Base-by-base conservation (phyloP, 202 grass and related monocot species). In the Carex sylvatica region DNA sequence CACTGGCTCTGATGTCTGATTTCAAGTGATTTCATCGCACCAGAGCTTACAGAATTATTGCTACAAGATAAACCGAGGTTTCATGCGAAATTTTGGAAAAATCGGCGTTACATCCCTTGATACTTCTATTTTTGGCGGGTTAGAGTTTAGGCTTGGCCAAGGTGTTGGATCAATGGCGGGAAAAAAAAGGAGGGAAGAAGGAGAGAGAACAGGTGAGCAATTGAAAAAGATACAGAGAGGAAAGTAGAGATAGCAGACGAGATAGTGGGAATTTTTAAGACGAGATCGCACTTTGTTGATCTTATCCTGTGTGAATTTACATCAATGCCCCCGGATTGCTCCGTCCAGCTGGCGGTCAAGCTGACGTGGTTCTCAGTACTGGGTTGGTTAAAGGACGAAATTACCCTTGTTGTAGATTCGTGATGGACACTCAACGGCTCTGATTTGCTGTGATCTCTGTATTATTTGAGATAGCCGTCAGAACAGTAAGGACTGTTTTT, bases 131-230 rank as follows among this genome's bases (percentile, higher is more conserved):
- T 63, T 63, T 70, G 58, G 83, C 46, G 63, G 28, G 74, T 18
- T 46, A 70, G 79, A 74, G 78, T 83, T 84, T 89, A 79, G 51
- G 14, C n/a, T 87, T 77, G 71, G 67, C 89, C 80, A 74, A 14
- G 44, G 14, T 20, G 67, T 60, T 10, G 28, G 79, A 15, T 85
- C 83, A 78, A 73, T 69, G 84, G 85, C 83, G 89, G 88, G 88
- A 92, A 87, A 67, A 67, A 78, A 49, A 60, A 19, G 4, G 13
- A 42, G 49, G 83, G 77, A 59, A 52, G n/a, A 38, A 68, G 8
- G 47, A 49, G 4, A 8, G 2, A 12, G 15, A 38, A 66, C 9
- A 2, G 30, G 1, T 0, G 74, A 76, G 16, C 13, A 58, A 55
- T 54, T 76, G 51, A 76, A 76, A 56, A 76, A 59, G 51, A 55